These are phyloP conservation scores for Cnidoscolus chayamansa DNA, from an alignment of 441 rosid genomes.

Conservation along the genomic window DNA sequence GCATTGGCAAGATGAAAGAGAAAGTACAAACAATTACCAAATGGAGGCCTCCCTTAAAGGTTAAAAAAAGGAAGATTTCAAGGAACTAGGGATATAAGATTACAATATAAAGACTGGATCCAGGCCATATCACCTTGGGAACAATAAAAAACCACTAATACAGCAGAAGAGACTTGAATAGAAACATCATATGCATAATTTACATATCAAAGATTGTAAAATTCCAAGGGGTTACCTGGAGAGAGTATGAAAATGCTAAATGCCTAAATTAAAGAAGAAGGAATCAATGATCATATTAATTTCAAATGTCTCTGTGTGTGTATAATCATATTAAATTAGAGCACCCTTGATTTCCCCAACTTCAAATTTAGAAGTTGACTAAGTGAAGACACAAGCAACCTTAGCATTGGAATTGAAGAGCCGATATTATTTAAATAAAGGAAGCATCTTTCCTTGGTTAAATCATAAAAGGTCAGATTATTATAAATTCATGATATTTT, in stretches of 20 bases:
- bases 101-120: slow-evolving; percentile 28
- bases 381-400: slow-evolving; percentile 29
- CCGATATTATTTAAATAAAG: slow-evolving; percentile 17
- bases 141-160: slow-evolving; percentile 17
- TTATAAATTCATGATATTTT: slow-evolving; percentile 15
- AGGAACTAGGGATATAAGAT: slow-evolving; percentile 12
- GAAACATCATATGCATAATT: slow-evolving; percentile 38
- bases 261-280: slow-evolving; percentile 1
- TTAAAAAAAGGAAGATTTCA: neutral
- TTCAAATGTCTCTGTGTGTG: neutral
- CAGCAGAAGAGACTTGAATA: slow-evolving; percentile 29
- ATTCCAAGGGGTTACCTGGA: slow-evolving; percentile 26
- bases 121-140: slow-evolving; percentile 27
- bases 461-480: slow-evolving; percentile 34
- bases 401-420: slow-evolving; percentile 30
- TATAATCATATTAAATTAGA: slow-evolving; percentile 6
- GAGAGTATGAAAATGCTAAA: slow-evolving; percentile 5
- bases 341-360: slow-evolving; percentile 27
- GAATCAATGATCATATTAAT: slow-evolving; percentile 18
- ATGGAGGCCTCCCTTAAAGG: neutral
- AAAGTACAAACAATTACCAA: neutral
- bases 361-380: slow-evolving; percentile 18
- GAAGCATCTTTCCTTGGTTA: slow-evolving; percentile 34
- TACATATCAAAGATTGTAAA: slow-evolving; percentile 25
- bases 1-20: neutral